phyloP scores from a whole-genome alignment of 306 rosid species.

The Cucurbita moschata region DNA sequence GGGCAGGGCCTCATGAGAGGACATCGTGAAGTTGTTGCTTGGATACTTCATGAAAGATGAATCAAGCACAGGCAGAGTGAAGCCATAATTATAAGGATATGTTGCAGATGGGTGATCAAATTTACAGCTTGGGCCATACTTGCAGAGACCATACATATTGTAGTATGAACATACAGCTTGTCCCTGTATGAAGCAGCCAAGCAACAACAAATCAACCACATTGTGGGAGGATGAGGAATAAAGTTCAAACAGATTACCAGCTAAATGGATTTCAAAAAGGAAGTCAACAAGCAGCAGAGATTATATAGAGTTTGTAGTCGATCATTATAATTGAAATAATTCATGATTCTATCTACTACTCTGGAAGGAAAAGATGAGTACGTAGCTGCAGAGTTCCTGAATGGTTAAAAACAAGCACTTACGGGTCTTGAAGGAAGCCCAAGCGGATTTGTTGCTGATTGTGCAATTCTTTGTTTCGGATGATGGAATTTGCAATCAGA shows the following conservation, averaged over 20 bases:
- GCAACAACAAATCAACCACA: background rate
- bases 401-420: conserved; percentile 22
- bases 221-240: background rate
- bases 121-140: conserved; percentile 82
- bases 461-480: conserved; percentile 60
- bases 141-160: conserved; percentile 70
- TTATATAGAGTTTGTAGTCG: background rate
- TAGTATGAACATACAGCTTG: conserved; percentile 65
- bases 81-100: conserved; percentile 39
- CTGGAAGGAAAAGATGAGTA: background rate
- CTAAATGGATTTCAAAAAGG: background rate
- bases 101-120: conserved; percentile 62
- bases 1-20: conserved; percentile 37
- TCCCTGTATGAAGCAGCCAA: conserved; percentile 42
- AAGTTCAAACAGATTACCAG: background rate
- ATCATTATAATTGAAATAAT: background rate
- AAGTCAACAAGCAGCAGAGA: conserved; percentile 2
- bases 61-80: conserved; percentile 27
- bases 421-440: conserved; percentile 89
- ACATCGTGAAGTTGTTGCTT: conserved; percentile 22
- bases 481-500: conserved; percentile 79
- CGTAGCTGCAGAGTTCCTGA: background rate
- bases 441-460: conserved; percentile 33
- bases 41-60: conserved; percentile 34
- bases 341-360: background rate